Evolutionary conservation across 1,284 basidiomycete genomes (phyloP), one percentile per base, ranked within the genome.

Genomic region (Apiotrichum laibachii): DNA sequence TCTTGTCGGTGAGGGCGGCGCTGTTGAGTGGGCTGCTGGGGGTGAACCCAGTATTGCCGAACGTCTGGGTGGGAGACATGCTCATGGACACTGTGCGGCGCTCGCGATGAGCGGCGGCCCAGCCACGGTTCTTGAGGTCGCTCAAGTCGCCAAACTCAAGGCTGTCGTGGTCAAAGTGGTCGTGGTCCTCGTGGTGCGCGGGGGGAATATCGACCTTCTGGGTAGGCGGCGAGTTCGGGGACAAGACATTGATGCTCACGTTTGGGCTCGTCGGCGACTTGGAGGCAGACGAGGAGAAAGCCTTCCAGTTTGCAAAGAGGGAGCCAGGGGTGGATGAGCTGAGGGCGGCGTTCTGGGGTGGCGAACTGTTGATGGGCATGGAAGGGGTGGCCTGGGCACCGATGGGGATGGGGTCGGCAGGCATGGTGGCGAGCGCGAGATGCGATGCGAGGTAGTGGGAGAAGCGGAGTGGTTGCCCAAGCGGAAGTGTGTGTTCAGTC

Each of bases 111-210:
- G 62, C 65, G 6, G 53, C 65, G 7, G 61, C 61, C 73, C 72
- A 74, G 6, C 64, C 64, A 21, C 64, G 53, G 7, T 59, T 55
- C 40, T 63, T 66, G 46, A 71, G 54, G 55, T 72, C 71, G 26
- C 51, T 57, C 18, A 70, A 50, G 64, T 76, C 74, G 34, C 71
- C 73, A 64, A 74, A 72, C 54, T 74, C 72, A 49, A 72, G 67
- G 18, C 63, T 61, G 47, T 70, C 71, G 61, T 72, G 68, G 26
- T 68, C 49, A 39, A 71, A 69, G 46, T 67, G 63, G 26, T 67
- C 62, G 35, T 66, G 50, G 39, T 52, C 34, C 33, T 54, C 44
- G 53, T 49, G 46, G 43, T 43, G 51, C 16, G 5, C 45, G 19
- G 39, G 10, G 1, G 54, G 47, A 31, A 50, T 58, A 48, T 46